Base-by-base conservation (phyloP, 768 basidiomycete genomes). In the Exsudoporus frostii region DNA sequence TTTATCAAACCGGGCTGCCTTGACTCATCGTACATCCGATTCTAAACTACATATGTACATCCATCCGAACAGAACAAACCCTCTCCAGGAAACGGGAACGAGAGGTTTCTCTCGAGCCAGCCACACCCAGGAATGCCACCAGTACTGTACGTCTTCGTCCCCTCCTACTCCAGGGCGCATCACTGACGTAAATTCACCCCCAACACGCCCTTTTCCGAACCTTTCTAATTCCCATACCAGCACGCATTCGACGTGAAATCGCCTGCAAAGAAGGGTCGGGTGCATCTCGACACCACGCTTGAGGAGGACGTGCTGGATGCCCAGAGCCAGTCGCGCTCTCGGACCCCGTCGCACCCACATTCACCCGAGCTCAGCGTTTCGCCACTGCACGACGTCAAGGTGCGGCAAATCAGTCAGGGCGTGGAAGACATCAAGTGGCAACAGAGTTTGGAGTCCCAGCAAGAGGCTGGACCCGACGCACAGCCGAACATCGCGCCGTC, bases 381-480 rank as follows among this genome's bases (percentile, higher is more conserved):
- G n/a, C 88, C 90, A 4, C 85, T 84, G 4, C 81, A 83, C 58
- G 87, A 90, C 69, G 81, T 86, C 72, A 90, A 87, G 74, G 82
- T 87, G 53, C 79, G 85, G 47, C 88, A 89, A 72, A 88, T 89
- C 60, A 88, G 86, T 56, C 84, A 84, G 63, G 85, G 86, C 25
- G 87, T 90, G 30, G 87, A 88, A 67, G 88, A 90, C 64, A 79
- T 89, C 57, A 83, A 75, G 64, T 88, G 86, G 88, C 76, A 78
- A 65, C 83, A 80, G 52, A 69, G 33, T 29, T 15, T 56, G n/a
- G 55, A 56, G 14, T 38, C 48, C 1, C 59, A 59, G 24, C 56
- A 59, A 22, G 54, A 63, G 27, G 22, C 47, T 2, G 56, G 47
- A 27, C 45, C 45, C 14, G 34, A 47, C 33, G 34, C 51, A 2